Evolutionary conservation across 1,284 basidiomycete species (phyloP).

Genomic region (Malassezia arunalokei): DNA sequence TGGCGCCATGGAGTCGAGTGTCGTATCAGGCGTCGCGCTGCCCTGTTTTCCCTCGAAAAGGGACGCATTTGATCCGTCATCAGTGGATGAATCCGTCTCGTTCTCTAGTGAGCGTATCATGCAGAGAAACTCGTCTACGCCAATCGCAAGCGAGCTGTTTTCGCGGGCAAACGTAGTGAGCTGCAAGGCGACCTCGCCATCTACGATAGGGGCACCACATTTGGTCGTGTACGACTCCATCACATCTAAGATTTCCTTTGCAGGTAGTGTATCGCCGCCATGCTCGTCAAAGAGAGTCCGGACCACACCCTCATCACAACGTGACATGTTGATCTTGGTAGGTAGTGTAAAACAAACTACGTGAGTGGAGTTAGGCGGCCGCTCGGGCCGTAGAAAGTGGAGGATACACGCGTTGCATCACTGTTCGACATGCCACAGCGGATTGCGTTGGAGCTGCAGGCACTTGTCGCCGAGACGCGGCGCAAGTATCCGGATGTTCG

Average conservation of each 20-base stretch:
- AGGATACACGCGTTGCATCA: background rate
- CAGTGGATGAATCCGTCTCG: background rate
- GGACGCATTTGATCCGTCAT: background rate
- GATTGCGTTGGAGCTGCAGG: constrained; percentile 36
- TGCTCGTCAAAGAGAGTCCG: constrained; percentile 7
- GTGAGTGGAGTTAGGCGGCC: background rate
- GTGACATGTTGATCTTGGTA: background rate
- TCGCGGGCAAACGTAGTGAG: constrained; percentile 2
- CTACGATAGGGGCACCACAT: background rate
- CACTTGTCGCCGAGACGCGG: constrained; percentile 36
- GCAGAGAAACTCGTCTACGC: constrained; percentile 9
- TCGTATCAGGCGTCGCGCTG: background rate
- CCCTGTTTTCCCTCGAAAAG: background rate
- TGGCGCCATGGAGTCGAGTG: background rate
- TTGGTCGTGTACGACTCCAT: background rate
- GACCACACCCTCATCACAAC: constrained; percentile 9
- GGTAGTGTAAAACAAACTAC: background rate
- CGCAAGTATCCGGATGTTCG: constrained; percentile 42
- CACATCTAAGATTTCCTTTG: background rate
- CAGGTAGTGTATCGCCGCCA: background rate
- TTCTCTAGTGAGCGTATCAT: constrained; percentile 6
- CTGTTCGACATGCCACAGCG: constrained; percentile 29
- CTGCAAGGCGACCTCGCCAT: background rate
- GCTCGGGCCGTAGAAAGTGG: background rate
- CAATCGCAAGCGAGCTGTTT: constrained; percentile 3